Evolutionary conservation across 139 green algal genomes (phyloP).

Genomic region (Tetradesmus obliquus): DNA sequence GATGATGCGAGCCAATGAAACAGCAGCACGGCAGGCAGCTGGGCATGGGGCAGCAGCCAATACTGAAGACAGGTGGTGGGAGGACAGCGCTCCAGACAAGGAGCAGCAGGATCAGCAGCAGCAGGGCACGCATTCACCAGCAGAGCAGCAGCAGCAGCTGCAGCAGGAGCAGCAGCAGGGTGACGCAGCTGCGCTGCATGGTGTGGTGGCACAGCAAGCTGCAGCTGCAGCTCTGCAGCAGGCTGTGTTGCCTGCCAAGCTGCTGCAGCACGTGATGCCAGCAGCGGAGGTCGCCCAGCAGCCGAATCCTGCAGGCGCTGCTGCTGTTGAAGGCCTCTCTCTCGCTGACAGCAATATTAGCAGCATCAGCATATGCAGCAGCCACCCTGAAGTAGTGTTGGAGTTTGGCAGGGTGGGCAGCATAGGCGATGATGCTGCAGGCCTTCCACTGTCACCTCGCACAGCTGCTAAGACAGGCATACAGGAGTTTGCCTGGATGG

Average conservation of each 20-base stretch:
- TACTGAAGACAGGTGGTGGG: constrained; percentile 29
- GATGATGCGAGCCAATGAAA: constrained; percentile 9
- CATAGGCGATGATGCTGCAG: not conserved
- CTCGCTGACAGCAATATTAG: not conserved
- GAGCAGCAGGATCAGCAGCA: not conserved
- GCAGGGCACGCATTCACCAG: too few species aligned
- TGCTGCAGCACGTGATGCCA: not conserved
- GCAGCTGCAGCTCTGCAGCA: not conserved
- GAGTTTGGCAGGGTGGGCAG: not conserved
- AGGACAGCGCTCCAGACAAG: not conserved
- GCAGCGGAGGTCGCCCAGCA: not conserved
- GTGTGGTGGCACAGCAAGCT: not conserved
- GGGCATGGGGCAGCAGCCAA: not conserved
- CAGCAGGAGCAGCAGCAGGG: not conserved
- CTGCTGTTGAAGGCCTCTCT: not conserved
- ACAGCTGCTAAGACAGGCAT: not conserved
- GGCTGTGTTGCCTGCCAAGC: not conserved
- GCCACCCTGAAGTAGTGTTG: not conserved
- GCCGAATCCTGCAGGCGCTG: not conserved
- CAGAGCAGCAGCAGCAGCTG: not conserved
- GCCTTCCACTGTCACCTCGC: not conserved
- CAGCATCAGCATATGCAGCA: not conserved
- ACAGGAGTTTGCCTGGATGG: not conserved
- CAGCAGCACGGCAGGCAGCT: constrained; percentile 2
- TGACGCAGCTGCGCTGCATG: not conserved